Base-by-base conservation (phyloP, 2,329 filamentous ascomycete genomes). In the Teratosphaeria nubilosa region DNA sequence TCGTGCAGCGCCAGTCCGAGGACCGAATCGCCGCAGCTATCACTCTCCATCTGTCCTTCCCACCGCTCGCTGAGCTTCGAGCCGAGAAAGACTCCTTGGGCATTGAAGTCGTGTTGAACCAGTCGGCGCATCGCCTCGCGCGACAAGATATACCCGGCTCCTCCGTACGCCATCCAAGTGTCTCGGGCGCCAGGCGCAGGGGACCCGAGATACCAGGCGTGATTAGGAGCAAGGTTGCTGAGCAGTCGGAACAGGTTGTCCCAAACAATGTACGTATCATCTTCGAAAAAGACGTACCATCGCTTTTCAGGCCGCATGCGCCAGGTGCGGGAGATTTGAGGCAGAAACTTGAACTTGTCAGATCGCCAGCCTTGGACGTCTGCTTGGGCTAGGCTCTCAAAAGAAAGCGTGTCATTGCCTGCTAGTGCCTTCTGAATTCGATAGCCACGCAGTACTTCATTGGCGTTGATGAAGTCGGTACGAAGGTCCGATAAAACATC, bases 301-400 rank as follows among this genome's bases (percentile, higher is more conserved):
- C 75, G 32, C 32, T 3, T 34, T 7, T 34, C 32, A 14, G 32
- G 32, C 2, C 32, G 75, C 59, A 73, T 71, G 25, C 68, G 65
- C 72, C 78, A 79, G 1, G 79, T 77, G 6, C 74, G 71, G 59
- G 80, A 77, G 9, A 81, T 70, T 70, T 77, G 77, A 24, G 79
- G 76, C 34, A 82, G 64, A 60, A 82, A 81, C 63, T 82, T 82
- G 72, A 76, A 81, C 62, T 78, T 78, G 70, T 81, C 79, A 22
- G 80, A 9, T 34, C 14, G 32, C 32, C 32, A 34, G 32, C 32
- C 32, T 71, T 78, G 80, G 2, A 77, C 79, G 69, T 72, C 59
- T 11, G 61, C 30, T 4, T 37, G 53, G 2, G 53, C 51, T 13
- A 51, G 41, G 16, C 52, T 45, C 6, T 51, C 50, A 5, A 55